These are phyloP conservation scores for Magnolia officinalis DNA, from an alignment of 164 flowering plant genomes.

Conservation along the genomic window DNA sequence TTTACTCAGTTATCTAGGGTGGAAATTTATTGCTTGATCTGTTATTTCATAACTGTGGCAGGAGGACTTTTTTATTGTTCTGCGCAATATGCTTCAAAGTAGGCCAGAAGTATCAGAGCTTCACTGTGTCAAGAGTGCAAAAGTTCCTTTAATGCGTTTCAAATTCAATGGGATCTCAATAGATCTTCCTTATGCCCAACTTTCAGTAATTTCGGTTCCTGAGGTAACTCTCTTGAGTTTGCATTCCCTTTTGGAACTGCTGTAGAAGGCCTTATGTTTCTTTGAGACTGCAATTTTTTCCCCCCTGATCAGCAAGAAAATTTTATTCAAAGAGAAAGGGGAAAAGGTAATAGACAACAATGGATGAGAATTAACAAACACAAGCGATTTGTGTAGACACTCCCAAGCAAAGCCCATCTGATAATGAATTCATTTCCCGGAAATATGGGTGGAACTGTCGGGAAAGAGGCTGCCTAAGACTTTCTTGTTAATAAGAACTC, in stretches of 20 bases:
- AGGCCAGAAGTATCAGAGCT: constrained; percentile 45
- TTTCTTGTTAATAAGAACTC: too few species aligned
- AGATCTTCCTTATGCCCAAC: constrained; percentile 56
- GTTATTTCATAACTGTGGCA: constrained; percentile 15
- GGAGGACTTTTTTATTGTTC: constrained; percentile 61
- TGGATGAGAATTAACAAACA: background rate
- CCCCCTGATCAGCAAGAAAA: background rate
- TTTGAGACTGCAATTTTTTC: background rate
- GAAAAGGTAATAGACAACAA: background rate
- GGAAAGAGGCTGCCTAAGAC: too few species aligned
- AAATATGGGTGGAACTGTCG: too few species aligned
- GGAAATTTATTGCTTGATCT: background rate
- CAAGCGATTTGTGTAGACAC: background rate
- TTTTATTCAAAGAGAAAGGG: background rate
- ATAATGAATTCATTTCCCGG: too few species aligned
- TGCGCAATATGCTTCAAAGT: constrained; percentile 47
- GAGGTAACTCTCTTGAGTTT: constrained; percentile 26
- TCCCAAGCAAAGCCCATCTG: background rate
- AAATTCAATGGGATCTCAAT: constrained; percentile 51
- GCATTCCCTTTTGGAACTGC: background rate
- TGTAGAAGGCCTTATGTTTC: background rate
- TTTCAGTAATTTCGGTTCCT: constrained; percentile 39
- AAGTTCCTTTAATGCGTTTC: constrained; percentile 59
- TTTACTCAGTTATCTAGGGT: background rate
- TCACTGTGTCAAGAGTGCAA: constrained; percentile 55